Percentiles rank a stretch among this genome's conserved stretches.
Conservation (phyloP, 768 basidiomycete species). For the Xerocomellus amylosporus region DNA sequence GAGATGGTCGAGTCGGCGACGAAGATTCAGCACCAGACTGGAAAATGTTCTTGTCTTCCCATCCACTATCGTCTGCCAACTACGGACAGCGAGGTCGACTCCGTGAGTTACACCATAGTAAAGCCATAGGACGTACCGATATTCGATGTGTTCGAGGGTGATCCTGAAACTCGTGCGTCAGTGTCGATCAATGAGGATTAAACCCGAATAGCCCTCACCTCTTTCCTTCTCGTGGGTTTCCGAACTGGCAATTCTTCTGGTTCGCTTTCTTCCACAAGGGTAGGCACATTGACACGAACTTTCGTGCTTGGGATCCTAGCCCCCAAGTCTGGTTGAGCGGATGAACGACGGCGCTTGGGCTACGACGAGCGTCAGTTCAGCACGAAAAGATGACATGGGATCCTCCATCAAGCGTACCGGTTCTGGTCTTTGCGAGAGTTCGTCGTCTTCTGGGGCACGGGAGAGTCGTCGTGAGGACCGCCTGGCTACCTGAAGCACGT, state of each 20-base stretch:
- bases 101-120: constrained; percentile 6
- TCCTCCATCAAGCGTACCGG: constrained; percentile 44
- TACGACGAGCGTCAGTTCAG: constrained; percentile 30
- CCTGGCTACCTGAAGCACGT: constrained; percentile 30
- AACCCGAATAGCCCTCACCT: constrained; percentile 35
- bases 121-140: constrained; percentile 42
- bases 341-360: constrained; percentile 80
- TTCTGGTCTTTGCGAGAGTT: constrained; percentile 45
- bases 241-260: constrained; percentile 58
- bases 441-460: constrained; percentile 48
- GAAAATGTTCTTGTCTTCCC: constrained; percentile 90
- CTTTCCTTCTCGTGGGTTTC: constrained; percentile 62
- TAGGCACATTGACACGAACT: constrained; percentile 38
- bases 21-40: constrained; percentile 90
- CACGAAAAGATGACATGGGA: constrained; percentile 5
- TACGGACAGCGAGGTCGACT: constrained; percentile 12
- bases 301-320: constrained; percentile 46
- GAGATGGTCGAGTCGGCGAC: constrained; percentile 67
- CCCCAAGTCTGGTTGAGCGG: constrained; percentile 69
- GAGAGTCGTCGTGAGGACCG: constrained; percentile 68
- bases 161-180: constrained; percentile 40
- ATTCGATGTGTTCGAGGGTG: constrained; percentile 53
- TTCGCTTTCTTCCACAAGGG: constrained; percentile 71
- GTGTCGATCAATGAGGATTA: neutral
- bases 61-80: constrained; percentile 68